Evolutionary conservation across 2,329 filamentous ascomycete genomes (phyloP).

Genomic region (Lachnellula suecica): DNA sequence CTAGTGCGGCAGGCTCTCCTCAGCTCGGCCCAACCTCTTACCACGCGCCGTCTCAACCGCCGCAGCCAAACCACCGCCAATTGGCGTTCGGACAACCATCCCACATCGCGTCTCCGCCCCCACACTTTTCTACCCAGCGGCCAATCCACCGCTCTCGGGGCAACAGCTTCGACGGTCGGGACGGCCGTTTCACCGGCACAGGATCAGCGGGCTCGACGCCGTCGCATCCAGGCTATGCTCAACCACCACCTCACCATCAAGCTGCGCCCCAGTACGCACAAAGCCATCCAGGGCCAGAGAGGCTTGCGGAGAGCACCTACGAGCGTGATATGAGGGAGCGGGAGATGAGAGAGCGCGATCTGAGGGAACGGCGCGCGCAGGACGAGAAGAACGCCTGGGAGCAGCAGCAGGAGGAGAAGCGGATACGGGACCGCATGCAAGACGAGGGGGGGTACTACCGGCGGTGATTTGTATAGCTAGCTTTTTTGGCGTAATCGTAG

Average conservation of each 20-base stretch:
- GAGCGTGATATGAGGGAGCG: conserved; percentile 10
- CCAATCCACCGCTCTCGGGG: conserved; percentile 28
- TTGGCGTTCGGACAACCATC: conserved; percentile 27
- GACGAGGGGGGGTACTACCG: no score
- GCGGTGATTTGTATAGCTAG: no score
- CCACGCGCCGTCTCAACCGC: conserved; percentile 25
- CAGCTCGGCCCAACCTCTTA: conserved; percentile 28
- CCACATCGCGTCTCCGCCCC: conserved; percentile 28
- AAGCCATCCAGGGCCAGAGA: conserved; percentile 14
- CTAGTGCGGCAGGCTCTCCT: conserved; percentile 24
- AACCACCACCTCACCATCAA: conserved; percentile 18
- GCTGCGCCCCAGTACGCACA: conserved; percentile 18
- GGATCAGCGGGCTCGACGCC: conserved; percentile 22
- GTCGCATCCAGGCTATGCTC: conserved; percentile 24
- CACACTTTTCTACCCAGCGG: conserved; percentile 24
- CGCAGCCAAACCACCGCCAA: conserved; percentile 25
- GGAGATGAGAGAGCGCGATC: conserved; percentile 7
- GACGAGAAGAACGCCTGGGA: no score
- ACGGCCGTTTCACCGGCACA: conserved; percentile 23
- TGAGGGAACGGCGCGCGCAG: conserved; percentile 4
- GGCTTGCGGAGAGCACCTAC: conserved; percentile 14
- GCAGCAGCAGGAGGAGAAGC: no score
- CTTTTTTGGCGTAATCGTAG: no score
- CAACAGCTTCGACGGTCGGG: conserved; percentile 31
- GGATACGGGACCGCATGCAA: no score